Evolutionary conservation across 495 filamentous ascomycete genomes (phyloP).

Genomic region (Lasiosphaeriaceae sp.): DNA sequence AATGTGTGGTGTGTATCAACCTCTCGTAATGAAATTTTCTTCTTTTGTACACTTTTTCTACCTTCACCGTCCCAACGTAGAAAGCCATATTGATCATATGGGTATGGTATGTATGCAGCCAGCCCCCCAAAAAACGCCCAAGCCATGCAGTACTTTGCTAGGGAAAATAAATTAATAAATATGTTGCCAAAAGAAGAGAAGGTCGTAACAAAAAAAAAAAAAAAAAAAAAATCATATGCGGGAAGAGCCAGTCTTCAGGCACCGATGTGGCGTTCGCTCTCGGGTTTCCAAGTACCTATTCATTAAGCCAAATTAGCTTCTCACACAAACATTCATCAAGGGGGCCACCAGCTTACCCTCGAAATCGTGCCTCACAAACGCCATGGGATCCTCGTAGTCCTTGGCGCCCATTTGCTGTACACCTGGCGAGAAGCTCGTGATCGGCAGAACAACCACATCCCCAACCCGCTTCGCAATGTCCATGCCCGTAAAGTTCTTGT

Average conservation of each 20-base stretch:
- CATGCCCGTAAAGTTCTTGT: constrained; percentile 86
- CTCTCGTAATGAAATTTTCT: too few relatives aligned
- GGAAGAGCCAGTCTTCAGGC: constrained; percentile 18
- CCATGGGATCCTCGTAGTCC: constrained; percentile 90
- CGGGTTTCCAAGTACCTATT: constrained; percentile 76
- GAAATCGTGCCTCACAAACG: constrained; percentile 96
- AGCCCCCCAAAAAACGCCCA: neutral
- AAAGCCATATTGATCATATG: neutral
- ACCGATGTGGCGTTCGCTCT: constrained; percentile 59
- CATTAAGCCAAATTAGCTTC: constrained; percentile 13
- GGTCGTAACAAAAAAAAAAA: neutral
- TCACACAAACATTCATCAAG: neutral
- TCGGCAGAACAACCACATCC: constrained; percentile 89
- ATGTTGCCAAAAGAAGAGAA: constrained; percentile 4
- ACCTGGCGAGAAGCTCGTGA: constrained; percentile 95
- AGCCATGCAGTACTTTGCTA: constrained; percentile 4
- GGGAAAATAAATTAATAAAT: neutral
- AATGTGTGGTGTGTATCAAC: too few relatives aligned
- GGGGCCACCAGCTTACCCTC: constrained; percentile 59
- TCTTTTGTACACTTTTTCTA: too few relatives aligned
- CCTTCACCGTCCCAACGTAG: too few relatives aligned
- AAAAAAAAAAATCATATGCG: constrained; percentile 4
- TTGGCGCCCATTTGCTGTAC: constrained; percentile 92
- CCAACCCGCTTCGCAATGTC: constrained; percentile 77
- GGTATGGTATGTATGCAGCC: too few relatives aligned